Evolutionary conservation across 345 rosid species (phyloP).

Genomic region (Jatropha curcas): DNA sequence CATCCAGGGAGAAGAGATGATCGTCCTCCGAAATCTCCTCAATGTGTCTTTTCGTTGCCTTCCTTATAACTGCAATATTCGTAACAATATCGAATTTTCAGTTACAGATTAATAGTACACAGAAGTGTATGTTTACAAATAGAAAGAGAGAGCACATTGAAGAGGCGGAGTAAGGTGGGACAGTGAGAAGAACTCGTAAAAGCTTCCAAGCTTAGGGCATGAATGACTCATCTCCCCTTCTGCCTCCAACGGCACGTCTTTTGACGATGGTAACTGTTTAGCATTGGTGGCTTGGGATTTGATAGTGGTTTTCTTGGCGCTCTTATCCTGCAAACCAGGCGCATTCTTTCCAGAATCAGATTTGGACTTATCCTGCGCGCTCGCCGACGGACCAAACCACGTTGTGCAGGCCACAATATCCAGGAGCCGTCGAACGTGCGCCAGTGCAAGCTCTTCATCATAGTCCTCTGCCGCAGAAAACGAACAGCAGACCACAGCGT

Average conservation of each 20-base stretch:
- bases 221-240: conserved; percentile 76
- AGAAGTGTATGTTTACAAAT: too few species aligned
- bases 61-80: conserved; percentile 57
- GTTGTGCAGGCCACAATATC: conserved; percentile 88
- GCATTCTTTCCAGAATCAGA: conserved; percentile 48
- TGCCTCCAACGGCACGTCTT: conserved; percentile 50
- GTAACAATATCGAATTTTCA: not conserved
- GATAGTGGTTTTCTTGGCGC: conserved; percentile 38
- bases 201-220: conserved; percentile 78
- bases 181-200: conserved; percentile 94
- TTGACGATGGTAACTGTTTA: conserved; percentile 38
- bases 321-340: conserved; percentile 37
- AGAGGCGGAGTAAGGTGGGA: conserved; percentile 90
- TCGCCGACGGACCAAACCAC: conserved; percentile 66
- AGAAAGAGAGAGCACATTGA: conserved; percentile 56
- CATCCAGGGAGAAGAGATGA: conserved; percentile 89
- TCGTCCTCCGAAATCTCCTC: conserved; percentile 64
- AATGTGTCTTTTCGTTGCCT: conserved; percentile 47
- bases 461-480: conserved; percentile 60
- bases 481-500: not conserved
- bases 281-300: conserved; percentile 20
- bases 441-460: conserved; percentile 77
- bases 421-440: conserved; percentile 85
- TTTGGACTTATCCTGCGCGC: conserved; percentile 42
- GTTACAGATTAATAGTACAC: not conserved